Base-by-base conservation (phyloP, 306 rosid genomes). In the Ochetophila trinervis region DNA sequence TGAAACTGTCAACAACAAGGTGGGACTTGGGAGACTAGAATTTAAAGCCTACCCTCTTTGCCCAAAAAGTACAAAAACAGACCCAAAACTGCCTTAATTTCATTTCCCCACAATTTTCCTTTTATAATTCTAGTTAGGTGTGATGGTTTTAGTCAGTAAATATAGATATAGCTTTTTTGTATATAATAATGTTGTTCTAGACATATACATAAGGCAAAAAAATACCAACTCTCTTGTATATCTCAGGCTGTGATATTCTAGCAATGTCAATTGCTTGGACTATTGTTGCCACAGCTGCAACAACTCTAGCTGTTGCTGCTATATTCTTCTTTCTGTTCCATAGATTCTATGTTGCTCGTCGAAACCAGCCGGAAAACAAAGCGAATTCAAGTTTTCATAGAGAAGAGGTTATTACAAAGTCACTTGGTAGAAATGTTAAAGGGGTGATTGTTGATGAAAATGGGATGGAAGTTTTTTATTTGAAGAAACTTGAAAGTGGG, bases 241-340 rank as follows among this genome's bases (percentile, higher is more conserved):
- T 49, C 53, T 49, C 53, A 49, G 18, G 8, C 8, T 49, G 21
- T 16, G 19, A 4, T 57, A 40, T 42, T 55, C 63, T 10, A 62
- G 53, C 83, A 61, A 85, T 86, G 91, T 63, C 80, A 53, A 72
- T 87, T 69, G 84, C 67, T 49, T 55, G 59, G 70, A 87, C 84
- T 34, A 70, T 86, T 73, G 84, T 66, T 55, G 79, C 80, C 63
- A 79, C 96, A 52, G 82, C 87, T n/a, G 75, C 77, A 42, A 57
- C 56, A 3, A 80, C 80, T 73, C 60, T 81, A 47, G 69, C 66
- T 30, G 24, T 81, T 65, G 65, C 62, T 8, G 82, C 66, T 32
- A 48, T 86, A 72, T 59, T 81, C 60, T 48, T 82, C 66, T 77
- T 75, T 77, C 37, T 85, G 16, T 62, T 71, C 53, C 52, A 74